A percentile compares a stretch with the other conserved stretches of the same genome.
phyloP scores from a whole-genome alignment of 805 yeast genomes.

The Lipomyces sp. region DNA sequence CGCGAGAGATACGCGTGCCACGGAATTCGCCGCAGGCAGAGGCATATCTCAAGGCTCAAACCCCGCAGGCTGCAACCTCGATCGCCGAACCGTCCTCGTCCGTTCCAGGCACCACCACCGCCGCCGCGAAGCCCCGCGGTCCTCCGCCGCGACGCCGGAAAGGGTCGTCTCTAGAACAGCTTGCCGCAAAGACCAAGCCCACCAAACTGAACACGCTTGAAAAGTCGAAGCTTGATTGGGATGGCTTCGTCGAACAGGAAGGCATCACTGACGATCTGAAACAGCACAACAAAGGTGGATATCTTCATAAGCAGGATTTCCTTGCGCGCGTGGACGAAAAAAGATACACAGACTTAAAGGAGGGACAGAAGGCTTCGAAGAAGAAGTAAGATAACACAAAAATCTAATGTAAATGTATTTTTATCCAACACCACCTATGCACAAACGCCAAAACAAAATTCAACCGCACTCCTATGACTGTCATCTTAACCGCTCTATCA shows the following conservation, averaged over 20 bases:
- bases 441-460: background rate
- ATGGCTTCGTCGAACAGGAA: conserved; percentile 81
- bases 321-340: conserved; percentile 66
- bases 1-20: conserved; percentile 76
- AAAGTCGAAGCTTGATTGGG: conserved; percentile 93
- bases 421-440: background rate
- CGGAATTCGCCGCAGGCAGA: conserved; percentile 80
- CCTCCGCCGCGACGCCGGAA: conserved; percentile 11
- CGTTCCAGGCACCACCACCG: conserved; percentile 33
- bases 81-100: conserved; percentile 2
- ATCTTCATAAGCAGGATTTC: conserved; percentile 87
- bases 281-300: conserved; percentile 83
- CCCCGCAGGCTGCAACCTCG: background rate
- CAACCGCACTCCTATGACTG: no score
- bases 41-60: conserved; percentile 57
- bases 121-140: conserved; percentile 2
- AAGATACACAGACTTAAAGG: conserved; percentile 50
- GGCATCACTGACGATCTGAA: conserved; percentile 80
- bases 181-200: conserved; percentile 42
- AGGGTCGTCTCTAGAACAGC: conserved; percentile 21
- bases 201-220: conserved; percentile 87
- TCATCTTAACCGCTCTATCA: conserved; percentile 8
- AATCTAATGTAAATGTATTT: background rate
- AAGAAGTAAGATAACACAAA: conserved; percentile 1
- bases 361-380: conserved; percentile 37